Evolutionary conservation across 805 yeast species (phyloP), one percentile per base, ranked within the genome.

Genomic region (Suhomyces canberraensis): DNA sequence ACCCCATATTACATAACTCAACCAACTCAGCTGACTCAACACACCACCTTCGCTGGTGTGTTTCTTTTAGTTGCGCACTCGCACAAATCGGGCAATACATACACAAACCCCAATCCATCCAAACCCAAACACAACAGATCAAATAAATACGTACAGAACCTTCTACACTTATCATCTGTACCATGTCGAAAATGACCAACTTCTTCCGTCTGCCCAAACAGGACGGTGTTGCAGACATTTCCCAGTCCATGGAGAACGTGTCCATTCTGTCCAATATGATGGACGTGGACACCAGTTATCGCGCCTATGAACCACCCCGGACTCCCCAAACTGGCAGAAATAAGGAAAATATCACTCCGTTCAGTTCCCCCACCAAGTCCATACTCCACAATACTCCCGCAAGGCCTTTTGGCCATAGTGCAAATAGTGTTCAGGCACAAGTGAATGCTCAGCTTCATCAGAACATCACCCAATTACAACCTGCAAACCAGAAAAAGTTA

Each of bases 161-260:
- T n/a, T n/a, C n/a, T n/a, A n/a, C n/a, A n/a, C n/a, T n/a, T n/a
- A n/a, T n/a, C n/a, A n/a, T n/a, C n/a, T n/a, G n/a, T n/a, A n/a
- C n/a, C n/a, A 36, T 36, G 39, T 36, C 39, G 26, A 37, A 29
- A 28, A 38, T 40, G 51, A 41, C 50, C 31, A 46, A 34, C 25
- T 46, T 50, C 41, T 47, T 49, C 40, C 35, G 51, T 30, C 44
- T 52, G 11, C 50, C 53, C 11, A 50, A 48, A 29, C 16, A 26
- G 22, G 45, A 44, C 29, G 58, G 55, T 28, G 45, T 68, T 30
- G 62, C 62, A 14, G 69, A 66, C 37, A 51, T 68, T 25, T 65
- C 71, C 8, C 71, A 65, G 39, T 54, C 64, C 26, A 57, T 68
- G 58, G 74, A 68, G 47, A 68, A 68, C 42, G 68, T 67, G 11